These are phyloP conservation scores for Rhodotorula sphaerocarpa DNA, from an alignment of 768 basidiomycete species.

Conservation along the genomic window DNA sequence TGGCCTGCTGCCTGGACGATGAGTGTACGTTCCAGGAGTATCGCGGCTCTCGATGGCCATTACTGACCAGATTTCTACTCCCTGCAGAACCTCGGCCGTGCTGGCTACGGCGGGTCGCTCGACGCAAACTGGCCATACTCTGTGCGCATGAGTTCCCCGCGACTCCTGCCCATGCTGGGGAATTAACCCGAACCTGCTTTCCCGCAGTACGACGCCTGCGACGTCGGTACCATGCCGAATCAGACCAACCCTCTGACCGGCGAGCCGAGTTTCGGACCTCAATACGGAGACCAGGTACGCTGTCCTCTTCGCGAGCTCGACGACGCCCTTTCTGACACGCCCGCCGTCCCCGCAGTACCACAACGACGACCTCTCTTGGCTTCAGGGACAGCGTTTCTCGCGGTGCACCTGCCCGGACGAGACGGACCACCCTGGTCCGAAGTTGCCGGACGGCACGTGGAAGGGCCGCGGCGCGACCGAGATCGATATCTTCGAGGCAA, in stretches of 20 bases:
- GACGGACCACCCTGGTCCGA: conserved; percentile 42
- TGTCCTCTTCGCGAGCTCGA: conserved; percentile 43
- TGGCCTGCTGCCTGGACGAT: conserved; percentile 5
- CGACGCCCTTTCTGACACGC: conserved; percentile 47
- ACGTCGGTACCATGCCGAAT: conserved; percentile 76
- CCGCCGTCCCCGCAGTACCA: conserved; percentile 44
- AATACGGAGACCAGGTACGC: neutral
- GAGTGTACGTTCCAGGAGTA: neutral
- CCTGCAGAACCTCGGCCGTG: conserved; percentile 63
- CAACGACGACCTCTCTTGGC: conserved; percentile 40
- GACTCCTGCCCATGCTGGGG: too few relatives aligned
- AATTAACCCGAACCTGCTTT: too few relatives aligned
- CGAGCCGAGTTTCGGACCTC: too few relatives aligned
- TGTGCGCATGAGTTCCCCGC: too few relatives aligned
- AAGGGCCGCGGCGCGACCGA: conserved; percentile 36
- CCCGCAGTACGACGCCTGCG: conserved; percentile 56
- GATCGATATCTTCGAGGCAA: conserved; percentile 36
- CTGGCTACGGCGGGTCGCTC: conserved; percentile 82
- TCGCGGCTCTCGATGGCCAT: neutral
- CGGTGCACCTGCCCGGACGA: conserved; percentile 76
- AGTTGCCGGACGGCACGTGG: conserved; percentile 28
- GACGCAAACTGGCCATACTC: conserved; percentile 59
- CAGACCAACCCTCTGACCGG: conserved; percentile 51
- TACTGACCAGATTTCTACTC: conserved; percentile 37
- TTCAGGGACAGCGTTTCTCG: conserved; percentile 80